Evolutionary conservation across 2,329 filamentous ascomycete genomes (phyloP).

Genomic region (Alternaria triticina): DNA sequence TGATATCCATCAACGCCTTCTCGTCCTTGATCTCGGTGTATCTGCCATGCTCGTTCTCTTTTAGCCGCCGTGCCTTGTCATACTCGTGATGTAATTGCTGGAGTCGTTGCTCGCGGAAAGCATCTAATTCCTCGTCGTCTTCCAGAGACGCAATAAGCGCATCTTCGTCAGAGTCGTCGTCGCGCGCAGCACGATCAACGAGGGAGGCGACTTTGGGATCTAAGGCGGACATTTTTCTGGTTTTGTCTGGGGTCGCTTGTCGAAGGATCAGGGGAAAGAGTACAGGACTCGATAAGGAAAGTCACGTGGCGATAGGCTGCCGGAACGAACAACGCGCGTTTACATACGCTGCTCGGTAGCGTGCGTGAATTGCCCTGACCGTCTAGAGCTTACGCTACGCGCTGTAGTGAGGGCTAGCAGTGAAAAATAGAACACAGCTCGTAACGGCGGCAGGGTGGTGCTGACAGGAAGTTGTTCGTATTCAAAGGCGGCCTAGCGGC

Average conservation of each 20-base stretch:
- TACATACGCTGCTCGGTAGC: not conserved
- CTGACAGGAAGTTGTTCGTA: conserved; percentile 25
- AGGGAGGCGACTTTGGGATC: conserved; percentile 60
- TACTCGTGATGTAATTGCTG: conserved; percentile 65
- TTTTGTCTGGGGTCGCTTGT: conserved; percentile 18
- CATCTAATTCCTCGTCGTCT: conserved; percentile 60
- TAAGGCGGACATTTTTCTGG: conserved; percentile 51
- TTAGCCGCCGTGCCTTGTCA: conserved; percentile 58
- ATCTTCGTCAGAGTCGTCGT: conserved; percentile 62
- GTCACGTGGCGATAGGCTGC: conserved; percentile 22
- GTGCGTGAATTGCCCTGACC: not conserved
- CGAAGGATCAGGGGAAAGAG: conserved; percentile 22
- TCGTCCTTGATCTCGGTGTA: conserved; percentile 65
- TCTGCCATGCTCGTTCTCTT: conserved; percentile 58
- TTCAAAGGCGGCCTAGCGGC: conserved; percentile 32
- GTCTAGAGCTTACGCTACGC: not conserved
- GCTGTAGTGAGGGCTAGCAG: not conserved
- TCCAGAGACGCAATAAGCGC: conserved; percentile 66
- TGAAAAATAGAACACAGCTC: conserved; percentile 11
- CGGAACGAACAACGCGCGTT: not conserved
- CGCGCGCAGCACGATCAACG: conserved; percentile 52
- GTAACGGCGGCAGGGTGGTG: conserved; percentile 13
- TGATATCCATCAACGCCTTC: conserved; percentile 65
- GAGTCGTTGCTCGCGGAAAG: conserved; percentile 63
- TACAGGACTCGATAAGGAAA: conserved; percentile 16